These are phyloP conservation scores for Physcomitrium patens DNA, from an alignment of 225 moss, liverwort and hornwort species.

Conservation along the genomic window DNA sequence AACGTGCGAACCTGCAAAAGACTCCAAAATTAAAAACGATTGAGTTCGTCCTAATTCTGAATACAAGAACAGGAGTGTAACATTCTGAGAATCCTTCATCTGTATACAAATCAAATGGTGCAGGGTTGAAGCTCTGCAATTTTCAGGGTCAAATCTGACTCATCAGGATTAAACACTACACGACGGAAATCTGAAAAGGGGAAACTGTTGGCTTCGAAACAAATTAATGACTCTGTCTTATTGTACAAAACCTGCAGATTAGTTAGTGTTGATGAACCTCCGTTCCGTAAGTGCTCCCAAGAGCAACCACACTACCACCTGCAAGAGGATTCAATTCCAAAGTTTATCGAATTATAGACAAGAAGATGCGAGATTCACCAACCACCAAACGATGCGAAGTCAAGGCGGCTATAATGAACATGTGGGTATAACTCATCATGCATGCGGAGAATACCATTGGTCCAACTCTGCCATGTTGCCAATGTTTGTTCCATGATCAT, in stretches of 20 bases:
- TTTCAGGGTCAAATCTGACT: slow-evolving; percentile 69
- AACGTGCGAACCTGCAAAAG: slow-evolving; percentile 25
- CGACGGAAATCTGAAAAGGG: slow-evolving; percentile 83
- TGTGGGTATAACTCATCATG: background rate
- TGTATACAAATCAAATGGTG: slow-evolving; percentile 78
- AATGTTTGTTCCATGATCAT: background rate
- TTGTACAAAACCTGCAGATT: slow-evolving; percentile 81
- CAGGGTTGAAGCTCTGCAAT: slow-evolving; percentile 88
- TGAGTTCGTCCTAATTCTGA: slow-evolving; percentile 22
- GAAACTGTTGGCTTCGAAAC: slow-evolving; percentile 62
- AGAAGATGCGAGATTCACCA: slow-evolving; percentile 14
- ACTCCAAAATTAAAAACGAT: background rate
- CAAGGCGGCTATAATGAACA: background rate
- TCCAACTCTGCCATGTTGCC: no score
- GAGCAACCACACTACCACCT: slow-evolving; percentile 88
- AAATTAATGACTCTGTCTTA: slow-evolving; percentile 73
- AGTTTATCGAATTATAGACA: slow-evolving; percentile 3
- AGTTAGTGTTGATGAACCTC: slow-evolving; percentile 59
- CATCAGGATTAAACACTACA: slow-evolving; percentile 78
- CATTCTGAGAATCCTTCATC: slow-evolving; percentile 47
- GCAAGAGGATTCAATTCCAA: slow-evolving; percentile 21
- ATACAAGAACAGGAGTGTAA: background rate
- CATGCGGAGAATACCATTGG: no score
- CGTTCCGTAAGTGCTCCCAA: slow-evolving; percentile 84
- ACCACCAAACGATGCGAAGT: background rate